A percentile compares a stretch with the other conserved stretches of the same genome.
Conservation (phyloP, 2,329 filamentous ascomycete species). For the Neofusicoccum ribis region DNA sequence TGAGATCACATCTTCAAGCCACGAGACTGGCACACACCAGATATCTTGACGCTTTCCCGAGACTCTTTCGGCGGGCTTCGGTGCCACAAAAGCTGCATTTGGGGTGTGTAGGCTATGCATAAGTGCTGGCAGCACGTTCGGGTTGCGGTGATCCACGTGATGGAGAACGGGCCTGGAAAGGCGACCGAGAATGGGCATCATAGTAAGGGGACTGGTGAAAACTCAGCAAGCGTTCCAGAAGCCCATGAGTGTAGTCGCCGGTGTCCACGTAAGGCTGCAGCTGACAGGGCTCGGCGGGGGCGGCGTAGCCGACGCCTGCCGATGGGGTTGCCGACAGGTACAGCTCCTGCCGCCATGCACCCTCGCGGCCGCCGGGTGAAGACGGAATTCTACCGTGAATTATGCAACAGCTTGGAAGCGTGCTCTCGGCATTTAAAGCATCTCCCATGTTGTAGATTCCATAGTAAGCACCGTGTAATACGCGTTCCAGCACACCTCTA, state of each 20-base stretch:
- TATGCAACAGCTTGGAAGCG: not conserved
- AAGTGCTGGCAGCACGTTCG: constrained; percentile 33
- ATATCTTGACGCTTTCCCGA: constrained; percentile 59
- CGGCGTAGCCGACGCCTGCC: not conserved
- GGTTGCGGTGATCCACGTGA: constrained; percentile 54
- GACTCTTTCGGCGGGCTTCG: constrained; percentile 53
- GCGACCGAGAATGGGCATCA: too few relatives aligned
- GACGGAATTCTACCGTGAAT: not conserved
- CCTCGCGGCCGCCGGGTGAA: not conserved
- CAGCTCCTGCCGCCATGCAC: not conserved
- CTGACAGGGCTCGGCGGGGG: not conserved
- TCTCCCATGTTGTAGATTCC: too few relatives aligned
- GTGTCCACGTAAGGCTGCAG: not conserved
- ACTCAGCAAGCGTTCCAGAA: too few relatives aligned
- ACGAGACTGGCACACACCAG: constrained; percentile 43
- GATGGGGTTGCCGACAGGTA: not conserved
- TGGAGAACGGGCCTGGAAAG: too few relatives aligned
- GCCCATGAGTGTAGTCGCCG: not conserved
- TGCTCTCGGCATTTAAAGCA: too few relatives aligned
- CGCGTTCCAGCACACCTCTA: too few relatives aligned
- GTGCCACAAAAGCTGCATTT: too few relatives aligned
- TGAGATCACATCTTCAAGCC: constrained; percentile 1
- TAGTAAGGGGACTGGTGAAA: too few relatives aligned
- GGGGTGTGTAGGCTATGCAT: constrained; percentile 42
- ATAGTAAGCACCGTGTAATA: too few relatives aligned